Evolutionary conservation across 116 monocot species (phyloP), one percentile per base, ranked within the genome.

Genomic region (Iris pallida): DNA sequence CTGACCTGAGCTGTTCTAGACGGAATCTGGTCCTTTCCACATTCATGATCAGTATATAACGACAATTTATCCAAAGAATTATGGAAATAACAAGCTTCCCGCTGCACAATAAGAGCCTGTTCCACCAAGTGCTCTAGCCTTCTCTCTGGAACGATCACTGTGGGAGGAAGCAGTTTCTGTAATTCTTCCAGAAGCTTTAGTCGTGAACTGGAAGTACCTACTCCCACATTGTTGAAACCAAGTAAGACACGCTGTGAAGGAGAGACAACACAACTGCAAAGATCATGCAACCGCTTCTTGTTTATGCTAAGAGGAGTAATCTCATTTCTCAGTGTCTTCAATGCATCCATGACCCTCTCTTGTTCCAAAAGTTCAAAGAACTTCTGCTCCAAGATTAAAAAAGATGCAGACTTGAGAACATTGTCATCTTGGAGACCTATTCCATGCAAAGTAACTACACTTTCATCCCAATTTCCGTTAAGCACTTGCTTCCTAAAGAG

Each of bases 81-180:
- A 65, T 92, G 92, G 54, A 87, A 85, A 53, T 71, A 77, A 71
- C 92, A 97, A 60, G 85, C 76, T 57, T 92, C 80, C 16, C 70
- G 71, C 72, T 97, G 97, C 63, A 83, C 67, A 70, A 58, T 78
- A 16, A 97, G 80, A 63, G 97, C 89, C 81, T 95, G 91, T 45
- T 95, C 91, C 71, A 95, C 78, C 74, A 95, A 84, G 69, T 86
- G 75, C 54, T 95, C 97, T 15, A 92, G 71, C 70, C 97, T 79
- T 42, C 78, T 87, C 65, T 92, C 90, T 46, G 89, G 85, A 20
- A 97, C 73, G 85, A 97, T 79, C 47, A 92, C 57, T 59, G 77
- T 64, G 0, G 92, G 81, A 44, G 97, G 92, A 71, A 97, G 66
- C 41, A 97, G 45, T 57, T 85, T 88, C 67, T 97, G 92, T 66